Conservation (phyloP, 495 filamentous ascomycete species). For the Aspergillus saccharolyticus region DNA sequence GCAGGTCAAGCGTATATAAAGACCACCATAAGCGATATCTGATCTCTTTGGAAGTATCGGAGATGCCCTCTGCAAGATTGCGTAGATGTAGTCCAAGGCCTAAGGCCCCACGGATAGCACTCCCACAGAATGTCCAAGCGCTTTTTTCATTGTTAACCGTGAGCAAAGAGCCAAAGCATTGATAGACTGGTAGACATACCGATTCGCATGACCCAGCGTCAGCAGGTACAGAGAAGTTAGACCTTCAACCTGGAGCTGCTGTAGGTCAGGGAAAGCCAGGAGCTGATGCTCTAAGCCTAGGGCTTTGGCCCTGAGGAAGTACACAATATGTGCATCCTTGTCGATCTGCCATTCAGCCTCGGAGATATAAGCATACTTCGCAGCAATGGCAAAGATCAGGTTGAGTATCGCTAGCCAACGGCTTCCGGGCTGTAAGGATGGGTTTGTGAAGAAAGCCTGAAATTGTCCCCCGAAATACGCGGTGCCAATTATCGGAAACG, state of each 20-base stretch:
- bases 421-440: constrained; percentile 32
- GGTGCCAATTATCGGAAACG: constrained; percentile 56
- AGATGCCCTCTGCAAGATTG: constrained; percentile 44
- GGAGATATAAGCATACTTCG: constrained; percentile 45
- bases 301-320: constrained; percentile 50
- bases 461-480: constrained; percentile 50
- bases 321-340: constrained; percentile 49
- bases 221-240: constrained; percentile 57
- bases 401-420: constrained; percentile 58
- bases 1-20: constrained; percentile 52
- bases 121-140: constrained; percentile 56
- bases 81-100: constrained; percentile 58
- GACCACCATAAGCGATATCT: constrained; percentile 60
- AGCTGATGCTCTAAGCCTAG: constrained; percentile 48
- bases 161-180: neutral
- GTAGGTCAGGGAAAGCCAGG: constrained; percentile 49
- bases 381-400: constrained; percentile 57
- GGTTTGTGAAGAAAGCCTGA: constrained; percentile 40
- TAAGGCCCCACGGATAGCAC: constrained; percentile 52
- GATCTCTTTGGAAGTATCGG: constrained; percentile 50
- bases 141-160: constrained; percentile 29
- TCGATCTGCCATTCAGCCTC: constrained; percentile 40
- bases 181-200: constrained; percentile 35
- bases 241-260: constrained; percentile 54
- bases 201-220: constrained; percentile 52